Evolutionary conservation across 2,329 filamentous ascomycete species (phyloP).

Genomic region (Diplodia scrobiculata): DNA sequence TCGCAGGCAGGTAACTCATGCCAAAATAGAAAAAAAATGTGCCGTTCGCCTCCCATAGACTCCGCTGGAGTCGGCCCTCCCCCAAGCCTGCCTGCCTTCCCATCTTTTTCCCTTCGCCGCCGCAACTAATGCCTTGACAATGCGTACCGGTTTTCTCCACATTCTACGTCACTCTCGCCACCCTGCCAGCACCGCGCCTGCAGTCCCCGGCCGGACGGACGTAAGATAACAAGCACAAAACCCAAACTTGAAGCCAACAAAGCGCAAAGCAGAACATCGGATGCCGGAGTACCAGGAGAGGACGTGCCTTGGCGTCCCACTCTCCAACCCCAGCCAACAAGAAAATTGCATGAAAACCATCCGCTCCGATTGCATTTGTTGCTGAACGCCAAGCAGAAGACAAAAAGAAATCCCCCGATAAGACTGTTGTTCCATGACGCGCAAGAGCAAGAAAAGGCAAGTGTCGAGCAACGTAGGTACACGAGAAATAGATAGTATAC

Average conservation of each 20-base stretch:
- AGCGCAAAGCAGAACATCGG: constrained; percentile 17
- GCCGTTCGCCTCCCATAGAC: constrained; percentile 18
- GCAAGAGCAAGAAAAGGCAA: constrained; percentile 7
- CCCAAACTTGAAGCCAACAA: constrained; percentile 14
- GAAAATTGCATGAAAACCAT: constrained; percentile 5
- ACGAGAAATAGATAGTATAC: constrained; percentile 26
- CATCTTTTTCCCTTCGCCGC: constrained; percentile 24
- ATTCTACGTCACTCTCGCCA: not conserved
- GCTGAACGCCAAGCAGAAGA: constrained; percentile 20
- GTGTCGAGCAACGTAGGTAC: constrained; percentile 25
- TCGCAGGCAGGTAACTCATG: constrained; percentile 12
- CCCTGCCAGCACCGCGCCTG: not conserved
- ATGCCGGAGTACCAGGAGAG: constrained; percentile 5
- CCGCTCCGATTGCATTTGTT: constrained; percentile 20
- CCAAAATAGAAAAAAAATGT: constrained; percentile 17
- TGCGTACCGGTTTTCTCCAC: constrained; percentile 3
- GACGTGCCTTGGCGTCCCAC: constrained; percentile 5
- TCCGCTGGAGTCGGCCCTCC: constrained; percentile 12
- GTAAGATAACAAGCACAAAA: constrained; percentile 12
- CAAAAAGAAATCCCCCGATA: constrained; percentile 6
- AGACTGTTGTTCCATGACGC: constrained; percentile 10
- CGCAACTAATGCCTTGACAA: constrained; percentile 10
- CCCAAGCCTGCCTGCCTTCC: constrained; percentile 18
- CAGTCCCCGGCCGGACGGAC: not conserved
- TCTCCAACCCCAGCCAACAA: constrained; percentile 17